phyloP scores from a whole-genome alignment of 108 stramenopile species.

The Parietichytrium sp. region DNA sequence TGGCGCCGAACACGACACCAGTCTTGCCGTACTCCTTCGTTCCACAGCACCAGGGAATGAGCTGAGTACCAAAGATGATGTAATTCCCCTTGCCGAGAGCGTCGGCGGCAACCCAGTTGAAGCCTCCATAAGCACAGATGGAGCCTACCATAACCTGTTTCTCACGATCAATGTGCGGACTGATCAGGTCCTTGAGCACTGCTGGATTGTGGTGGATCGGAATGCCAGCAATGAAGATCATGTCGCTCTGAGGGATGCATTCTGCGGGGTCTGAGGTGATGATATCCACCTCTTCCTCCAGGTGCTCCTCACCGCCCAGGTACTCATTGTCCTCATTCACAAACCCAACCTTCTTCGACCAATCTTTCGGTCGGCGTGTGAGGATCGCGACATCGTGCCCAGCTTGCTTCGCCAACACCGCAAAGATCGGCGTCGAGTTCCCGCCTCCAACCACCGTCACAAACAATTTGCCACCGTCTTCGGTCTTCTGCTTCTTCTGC shows the following conservation, averaged over 20 bases:
- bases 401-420: slow-evolving; percentile 1
- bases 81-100: slow-evolving; percentile 44
- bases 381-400: slow-evolving; percentile 38
- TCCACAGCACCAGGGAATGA: slow-evolving; percentile 47
- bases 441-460: slow-evolving; percentile 40
- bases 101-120: slow-evolving; percentile 40
- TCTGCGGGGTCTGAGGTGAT: slow-evolving; percentile 1
- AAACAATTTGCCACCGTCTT: background rate
- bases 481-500: no score
- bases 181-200: slow-evolving; percentile 6
- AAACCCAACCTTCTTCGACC: slow-evolving; percentile 28
- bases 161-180: slow-evolving; percentile 37
- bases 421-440: slow-evolving; percentile 44
- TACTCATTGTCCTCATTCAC: slow-evolving; percentile 39
- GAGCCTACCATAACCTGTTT: slow-evolving; percentile 40
- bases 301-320: background rate
- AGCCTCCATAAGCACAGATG: slow-evolving; percentile 44
- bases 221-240: slow-evolving; percentile 39
- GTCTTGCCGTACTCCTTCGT: slow-evolving; percentile 36
- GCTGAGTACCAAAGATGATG: slow-evolving; percentile 42
- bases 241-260: slow-evolving; percentile 35
- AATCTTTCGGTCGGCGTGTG: slow-evolving; percentile 28
- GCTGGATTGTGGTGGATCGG: slow-evolving; percentile 45
- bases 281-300: slow-evolving; percentile 33
- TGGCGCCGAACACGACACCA: slow-evolving; percentile 43